Evolutionary conservation across 2,329 filamentous ascomycete species (phyloP), one percentile per base, ranked within the genome.

Genomic region (Penicillium sp.): DNA sequence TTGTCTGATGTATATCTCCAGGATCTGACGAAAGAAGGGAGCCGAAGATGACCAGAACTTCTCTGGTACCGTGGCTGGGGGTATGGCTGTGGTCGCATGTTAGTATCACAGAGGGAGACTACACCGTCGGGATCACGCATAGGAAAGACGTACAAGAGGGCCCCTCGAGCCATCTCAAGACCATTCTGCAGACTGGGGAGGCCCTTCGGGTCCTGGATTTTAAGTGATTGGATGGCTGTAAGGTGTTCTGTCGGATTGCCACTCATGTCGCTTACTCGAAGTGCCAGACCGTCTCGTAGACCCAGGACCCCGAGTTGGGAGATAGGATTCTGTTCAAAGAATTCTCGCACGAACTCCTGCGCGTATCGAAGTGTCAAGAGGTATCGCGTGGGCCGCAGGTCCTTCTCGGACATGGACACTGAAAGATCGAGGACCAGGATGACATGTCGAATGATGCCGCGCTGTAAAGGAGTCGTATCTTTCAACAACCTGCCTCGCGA

Each of bases 291-390:
- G 67, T 97, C 93, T 54, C 88, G 83, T 88, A 97, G 95, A 44
- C 88, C 92, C 33, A 98, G 77, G 27, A 98, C 86, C 23, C 88
- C 91, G 49, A 98, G 81, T 72, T 98, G 93, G 8, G 90, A 95
- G 58, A 98, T 97, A 9, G 93, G 93, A 64, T 98, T 98, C 72
- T 98, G 93, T 72, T 97, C 93, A 66, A 97, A 98, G 73, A 89
- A 98, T 69, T 96, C 92, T 51, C 85, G 81, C 42, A 97, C 87
- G 70, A 97, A 98, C 49, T 90, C 86, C 56, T 86, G 82, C 13
- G 90, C 87, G 70, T 90, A 95, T 56, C 84, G 84, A 64, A 96
- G 79, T 45, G 85, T 87, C 28, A 96, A 80, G 32, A 90, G 80
- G 70, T 92, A 91, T 52, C 92, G 82, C 38, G 85, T 95, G 5